phyloP scores from a whole-genome alignment of 2,329 filamentous ascomycete genomes.

The Lecanicillium sp. region DNA sequence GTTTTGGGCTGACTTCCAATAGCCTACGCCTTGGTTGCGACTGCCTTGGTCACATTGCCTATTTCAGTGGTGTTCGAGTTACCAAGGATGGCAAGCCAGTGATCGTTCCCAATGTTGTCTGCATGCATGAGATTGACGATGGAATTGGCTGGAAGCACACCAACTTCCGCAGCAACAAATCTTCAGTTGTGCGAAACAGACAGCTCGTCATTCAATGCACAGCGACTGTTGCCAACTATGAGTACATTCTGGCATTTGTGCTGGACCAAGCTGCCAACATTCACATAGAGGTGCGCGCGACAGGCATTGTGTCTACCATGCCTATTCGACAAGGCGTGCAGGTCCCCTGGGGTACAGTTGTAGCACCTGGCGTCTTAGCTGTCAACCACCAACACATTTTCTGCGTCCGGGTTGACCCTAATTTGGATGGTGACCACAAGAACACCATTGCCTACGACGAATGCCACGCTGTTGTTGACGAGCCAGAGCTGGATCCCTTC shows the following conservation, averaged over 20 bases:
- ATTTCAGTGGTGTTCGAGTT: conserved; percentile 25
- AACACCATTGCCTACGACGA: conserved; percentile 43
- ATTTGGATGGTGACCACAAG: conserved; percentile 45
- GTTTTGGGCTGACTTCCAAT: conserved; percentile 57
- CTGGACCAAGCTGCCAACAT: conserved; percentile 44
- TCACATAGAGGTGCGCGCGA: conserved; percentile 24
- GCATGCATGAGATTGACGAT: conserved; percentile 26
- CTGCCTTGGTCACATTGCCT: conserved; percentile 52
- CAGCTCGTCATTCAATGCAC: conserved; percentile 53
- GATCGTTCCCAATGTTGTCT: conserved; percentile 24
- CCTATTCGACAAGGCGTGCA: conserved; percentile 44
- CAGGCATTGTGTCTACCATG: conserved; percentile 33
- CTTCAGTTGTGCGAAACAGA: conserved; percentile 45
- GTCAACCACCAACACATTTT: conserved; percentile 65
- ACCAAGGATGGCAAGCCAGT: conserved; percentile 21
- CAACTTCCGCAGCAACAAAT: conserved; percentile 48
- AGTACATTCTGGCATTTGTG: conserved; percentile 37
- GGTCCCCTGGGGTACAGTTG: conserved; percentile 49
- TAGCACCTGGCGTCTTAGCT: conserved; percentile 52
- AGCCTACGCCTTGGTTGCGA: conserved; percentile 58
- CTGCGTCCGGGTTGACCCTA: conserved; percentile 53
- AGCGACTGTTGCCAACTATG: conserved; percentile 56
- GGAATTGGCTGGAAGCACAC: conserved; percentile 57
- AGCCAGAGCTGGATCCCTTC: too few species aligned
- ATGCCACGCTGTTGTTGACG: too few species aligned